phyloP scores from a whole-genome alignment of 2,329 filamentous ascomycete species.

The Cladosporium halotolerans region DNA sequence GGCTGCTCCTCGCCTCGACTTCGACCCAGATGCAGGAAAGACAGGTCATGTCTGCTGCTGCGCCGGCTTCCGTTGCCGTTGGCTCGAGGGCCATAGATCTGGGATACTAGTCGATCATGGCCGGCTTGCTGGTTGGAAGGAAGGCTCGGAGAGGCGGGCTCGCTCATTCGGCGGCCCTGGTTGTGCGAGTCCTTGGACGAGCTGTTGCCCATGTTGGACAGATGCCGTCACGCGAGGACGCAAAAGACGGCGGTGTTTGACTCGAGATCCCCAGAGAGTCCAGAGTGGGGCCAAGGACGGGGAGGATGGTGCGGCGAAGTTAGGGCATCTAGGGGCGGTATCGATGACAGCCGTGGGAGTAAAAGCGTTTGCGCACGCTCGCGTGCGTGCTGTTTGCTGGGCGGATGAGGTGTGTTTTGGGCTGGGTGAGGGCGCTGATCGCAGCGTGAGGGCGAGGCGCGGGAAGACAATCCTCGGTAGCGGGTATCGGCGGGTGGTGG shows the following conservation, averaged over 20 bases:
- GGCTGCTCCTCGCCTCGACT: slow-evolving; percentile 38
- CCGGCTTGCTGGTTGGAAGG: slow-evolving; percentile 17
- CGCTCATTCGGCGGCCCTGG: slow-evolving; percentile 16
- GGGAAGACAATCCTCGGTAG: not conserved
- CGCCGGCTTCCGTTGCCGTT: slow-evolving; percentile 35
- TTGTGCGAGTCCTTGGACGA: slow-evolving; percentile 39
- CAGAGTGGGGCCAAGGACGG: not conserved
- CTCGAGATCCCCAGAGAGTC: slow-evolving; percentile 7
- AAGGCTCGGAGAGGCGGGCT: slow-evolving; percentile 20
- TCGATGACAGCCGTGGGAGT: not conserved
- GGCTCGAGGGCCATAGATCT: slow-evolving; percentile 38
- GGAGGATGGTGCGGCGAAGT: not conserved
- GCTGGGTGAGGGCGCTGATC: not conserved
- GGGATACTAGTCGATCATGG: slow-evolving; percentile 25
- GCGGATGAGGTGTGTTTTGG: not conserved
- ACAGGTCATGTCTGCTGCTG: slow-evolving; percentile 51
- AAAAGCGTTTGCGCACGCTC: not conserved
- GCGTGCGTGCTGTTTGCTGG: not conserved
- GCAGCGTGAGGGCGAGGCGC: too few relatives aligned
- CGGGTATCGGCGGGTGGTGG: not conserved
- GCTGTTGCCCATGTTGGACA: slow-evolving; percentile 40
- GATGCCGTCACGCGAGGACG: not conserved
- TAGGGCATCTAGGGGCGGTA: not conserved
- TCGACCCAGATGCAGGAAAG: slow-evolving; percentile 51
- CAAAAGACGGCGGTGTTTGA: not conserved